Percentiles rank a stretch among this genome's conserved stretches.
Evolutionary conservation across 345 rosid species (phyloP).

Genomic region (Eutrema heterophyllum): DNA sequence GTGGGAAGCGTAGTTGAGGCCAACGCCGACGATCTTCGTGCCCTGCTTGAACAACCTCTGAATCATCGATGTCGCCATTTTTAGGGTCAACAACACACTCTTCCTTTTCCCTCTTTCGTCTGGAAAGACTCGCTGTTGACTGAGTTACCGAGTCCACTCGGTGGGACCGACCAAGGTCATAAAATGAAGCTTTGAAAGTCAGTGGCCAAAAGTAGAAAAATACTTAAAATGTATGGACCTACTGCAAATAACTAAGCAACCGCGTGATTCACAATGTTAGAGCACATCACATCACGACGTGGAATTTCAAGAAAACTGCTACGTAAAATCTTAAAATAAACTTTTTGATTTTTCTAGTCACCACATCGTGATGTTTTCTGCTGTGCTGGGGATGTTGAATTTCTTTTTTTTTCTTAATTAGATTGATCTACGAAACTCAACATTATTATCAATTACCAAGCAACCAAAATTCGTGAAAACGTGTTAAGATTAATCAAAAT

Average conservation of each 20-base stretch:
- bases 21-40: constrained; percentile 89
- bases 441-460: background rate
- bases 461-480: background rate
- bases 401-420: no score
- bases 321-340: no score
- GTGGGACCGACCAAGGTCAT: background rate
- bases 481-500: background rate
- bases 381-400: no score
- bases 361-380: background rate
- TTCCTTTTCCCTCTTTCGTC: background rate
- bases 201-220: background rate
- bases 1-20: constrained; percentile 93
- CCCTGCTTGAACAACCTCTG: constrained; percentile 64
- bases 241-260: background rate
- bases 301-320: background rate
- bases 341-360: background rate
- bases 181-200: background rate
- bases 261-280: constrained; percentile 12
- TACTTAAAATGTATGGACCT: background rate
- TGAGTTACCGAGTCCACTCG: constrained; percentile 16
- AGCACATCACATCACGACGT: background rate
- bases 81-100: background rate
- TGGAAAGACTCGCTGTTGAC: constrained; percentile 7
- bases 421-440: background rate
- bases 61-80: constrained; percentile 38